Conservation (phyloP, 2,329 filamentous ascomycete genomes). For the Endoconidiophora laricicola region DNA sequence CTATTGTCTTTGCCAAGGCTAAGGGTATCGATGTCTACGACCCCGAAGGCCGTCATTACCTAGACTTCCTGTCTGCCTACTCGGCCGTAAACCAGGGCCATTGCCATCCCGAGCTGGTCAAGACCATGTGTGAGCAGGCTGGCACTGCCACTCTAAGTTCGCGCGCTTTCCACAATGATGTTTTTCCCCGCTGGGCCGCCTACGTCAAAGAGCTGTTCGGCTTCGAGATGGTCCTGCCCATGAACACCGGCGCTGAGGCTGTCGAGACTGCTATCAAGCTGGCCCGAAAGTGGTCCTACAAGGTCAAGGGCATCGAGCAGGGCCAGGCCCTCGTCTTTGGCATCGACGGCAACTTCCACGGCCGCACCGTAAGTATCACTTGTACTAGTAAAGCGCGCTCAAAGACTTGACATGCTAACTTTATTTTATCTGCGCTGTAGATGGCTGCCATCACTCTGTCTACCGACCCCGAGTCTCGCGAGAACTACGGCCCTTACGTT, state of each 20-base stretch:
- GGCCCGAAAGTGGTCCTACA: constrained; percentile 95
- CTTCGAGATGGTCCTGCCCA: constrained; percentile 94
- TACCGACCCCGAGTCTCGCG: constrained; percentile 83
- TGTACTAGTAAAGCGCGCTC: not conserved
- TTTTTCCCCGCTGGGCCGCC: constrained; percentile 89
- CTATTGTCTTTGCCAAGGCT: constrained; percentile 78
- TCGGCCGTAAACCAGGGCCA: constrained; percentile 96
- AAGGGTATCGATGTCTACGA: constrained; percentile 88
- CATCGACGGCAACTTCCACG: constrained; percentile 88
- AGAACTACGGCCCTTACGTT: constrained; percentile 93
- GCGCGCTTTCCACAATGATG: constrained; percentile 94
- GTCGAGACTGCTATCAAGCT: constrained; percentile 95
- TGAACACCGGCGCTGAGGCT: constrained; percentile 95
- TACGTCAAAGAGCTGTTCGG: constrained; percentile 80
- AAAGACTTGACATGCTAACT: not conserved
- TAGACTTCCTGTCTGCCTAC: constrained; percentile 97
- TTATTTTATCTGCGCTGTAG: constrained; percentile 23
- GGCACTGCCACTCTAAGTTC: constrained; percentile 80
- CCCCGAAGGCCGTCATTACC: constrained; percentile 84
- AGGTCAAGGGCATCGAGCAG: constrained; percentile 76
- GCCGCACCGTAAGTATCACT: constrained; percentile 55
- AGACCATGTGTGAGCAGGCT: constrained; percentile 78
- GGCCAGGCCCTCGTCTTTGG: constrained; percentile 73
- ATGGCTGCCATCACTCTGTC: constrained; percentile 94
- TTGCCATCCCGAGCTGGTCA: constrained; percentile 90